A percentile compares a stretch with the other conserved stretches of the same genome.
These are phyloP conservation scores for Pseudognaphalium luteoalbum DNA, from an alignment of 129 eudicot genomes.

Conservation along the genomic window DNA sequence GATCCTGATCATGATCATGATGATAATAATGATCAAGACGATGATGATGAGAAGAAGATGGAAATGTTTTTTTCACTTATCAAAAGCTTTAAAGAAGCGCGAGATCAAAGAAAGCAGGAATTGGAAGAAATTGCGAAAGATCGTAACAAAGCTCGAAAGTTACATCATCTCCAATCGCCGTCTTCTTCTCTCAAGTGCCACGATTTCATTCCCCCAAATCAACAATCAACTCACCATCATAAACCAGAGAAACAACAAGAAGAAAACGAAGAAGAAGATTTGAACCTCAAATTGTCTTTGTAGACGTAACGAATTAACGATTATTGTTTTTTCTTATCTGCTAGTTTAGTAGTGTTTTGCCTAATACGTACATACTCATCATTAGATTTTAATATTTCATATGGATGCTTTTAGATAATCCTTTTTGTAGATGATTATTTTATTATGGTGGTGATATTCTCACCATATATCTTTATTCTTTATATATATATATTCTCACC, in stretches of 20 bases:
- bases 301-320: background rate
- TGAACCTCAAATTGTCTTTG: conserved; percentile 31
- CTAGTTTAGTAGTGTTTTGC: too few relatives aligned
- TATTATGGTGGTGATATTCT: too few relatives aligned
- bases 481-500: too few relatives aligned
- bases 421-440: too few relatives aligned
- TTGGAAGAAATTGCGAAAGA: conserved; percentile 10
- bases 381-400: too few relatives aligned
- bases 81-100: conserved; percentile 34
- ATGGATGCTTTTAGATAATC: too few relatives aligned
- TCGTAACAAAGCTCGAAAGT: conserved; percentile 16
- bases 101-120: conserved; percentile 21
- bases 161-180: conserved; percentile 20
- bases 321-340: too few relatives aligned
- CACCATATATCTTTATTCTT: too few relatives aligned
- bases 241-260: background rate
- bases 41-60: conserved; percentile 44
- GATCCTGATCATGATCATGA: too few relatives aligned
- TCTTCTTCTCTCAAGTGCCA: conserved; percentile 29
- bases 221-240: background rate
- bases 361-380: too few relatives aligned
- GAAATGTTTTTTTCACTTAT: conserved; percentile 40
- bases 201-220: conserved; percentile 28
- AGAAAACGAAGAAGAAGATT: background rate
- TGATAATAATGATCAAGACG: background rate